Evolutionary conservation across 2,329 filamentous ascomycete genomes (phyloP).

Genomic region (Apiospora sp.): DNA sequence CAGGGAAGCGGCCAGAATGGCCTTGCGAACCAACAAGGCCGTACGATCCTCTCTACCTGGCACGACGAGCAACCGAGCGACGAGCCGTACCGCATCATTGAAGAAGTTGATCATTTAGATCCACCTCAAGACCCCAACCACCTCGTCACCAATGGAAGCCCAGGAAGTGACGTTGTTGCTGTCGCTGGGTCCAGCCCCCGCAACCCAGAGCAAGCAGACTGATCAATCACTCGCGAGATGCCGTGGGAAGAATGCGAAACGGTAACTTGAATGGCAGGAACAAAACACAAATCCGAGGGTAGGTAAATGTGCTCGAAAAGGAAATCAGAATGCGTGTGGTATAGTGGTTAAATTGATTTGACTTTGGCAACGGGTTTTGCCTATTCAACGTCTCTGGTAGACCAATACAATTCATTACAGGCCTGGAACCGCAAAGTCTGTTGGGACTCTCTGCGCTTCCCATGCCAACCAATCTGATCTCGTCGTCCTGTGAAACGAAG

Average conservation of each 20-base stretch:
- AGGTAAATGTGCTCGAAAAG: slow-evolving; percentile 3
- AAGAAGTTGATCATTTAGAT: slow-evolving; percentile 9
- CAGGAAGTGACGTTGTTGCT: neutral
- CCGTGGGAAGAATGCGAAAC: neutral
- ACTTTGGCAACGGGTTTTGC: neutral
- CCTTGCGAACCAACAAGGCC: neutral
- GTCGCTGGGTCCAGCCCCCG: slow-evolving; percentile 4
- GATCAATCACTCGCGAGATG: too few relatives aligned
- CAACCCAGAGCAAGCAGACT: neutral
- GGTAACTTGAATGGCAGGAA: neutral
- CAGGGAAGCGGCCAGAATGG: neutral
- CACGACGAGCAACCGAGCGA: neutral
- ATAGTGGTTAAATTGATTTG: slow-evolving; percentile 9
- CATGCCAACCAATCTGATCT: slow-evolving; percentile 97
- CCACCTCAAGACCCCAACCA: neutral
- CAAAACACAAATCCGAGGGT: neutral
- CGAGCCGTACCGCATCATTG: neutral
- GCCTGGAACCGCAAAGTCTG: slow-evolving; percentile 72
- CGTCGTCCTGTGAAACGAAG: slow-evolving; percentile 72
- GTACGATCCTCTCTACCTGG: neutral
- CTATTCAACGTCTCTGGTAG: slow-evolving; percentile 22
- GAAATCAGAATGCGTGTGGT: neutral
- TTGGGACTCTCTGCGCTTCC: slow-evolving; percentile 77
- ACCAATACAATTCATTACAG: slow-evolving; percentile 47
- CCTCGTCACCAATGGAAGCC: too few relatives aligned